A percentile compares a stretch with the other conserved stretches of the same genome.
These are phyloP conservation scores for Diaporthe citrichinensis DNA, from an alignment of 2,329 filamentous ascomycete genomes.

Conservation along the genomic window DNA sequence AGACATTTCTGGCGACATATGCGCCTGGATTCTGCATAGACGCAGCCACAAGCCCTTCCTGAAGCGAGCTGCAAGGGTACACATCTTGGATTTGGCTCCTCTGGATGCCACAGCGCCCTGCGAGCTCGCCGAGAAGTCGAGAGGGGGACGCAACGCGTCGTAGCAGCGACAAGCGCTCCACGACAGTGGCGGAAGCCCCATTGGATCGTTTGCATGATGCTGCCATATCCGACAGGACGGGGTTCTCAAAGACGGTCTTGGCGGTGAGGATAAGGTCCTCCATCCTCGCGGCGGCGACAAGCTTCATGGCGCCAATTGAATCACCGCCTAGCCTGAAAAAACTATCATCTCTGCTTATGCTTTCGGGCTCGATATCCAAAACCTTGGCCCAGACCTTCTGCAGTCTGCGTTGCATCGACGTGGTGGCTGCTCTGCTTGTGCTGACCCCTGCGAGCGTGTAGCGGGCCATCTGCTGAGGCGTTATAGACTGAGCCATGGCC, in stretches of 20 bases:
- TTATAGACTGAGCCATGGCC: conserved; percentile 3
- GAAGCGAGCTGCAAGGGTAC: conserved; percentile 7
- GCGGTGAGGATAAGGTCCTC: not conserved
- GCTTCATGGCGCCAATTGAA: conserved; percentile 47
- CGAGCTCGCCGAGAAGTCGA: not conserved
- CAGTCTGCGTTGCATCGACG: not conserved
- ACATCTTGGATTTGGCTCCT: conserved; percentile 5
- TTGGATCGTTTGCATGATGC: not conserved
- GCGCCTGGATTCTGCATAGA: conserved; percentile 3
- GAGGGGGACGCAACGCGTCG: not conserved
- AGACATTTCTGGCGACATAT: conserved; percentile 1
- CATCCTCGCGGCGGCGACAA: conserved; percentile 42
- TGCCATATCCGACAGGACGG: conserved; percentile 8
- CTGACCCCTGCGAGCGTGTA: conserved; percentile 12
- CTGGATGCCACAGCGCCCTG: not conserved
- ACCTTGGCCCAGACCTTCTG: conserved; percentile 14
- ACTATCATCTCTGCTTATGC: conserved; percentile 42
- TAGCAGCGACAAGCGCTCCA: not conserved
- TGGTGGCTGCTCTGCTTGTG: not conserved
- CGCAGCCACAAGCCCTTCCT: conserved; percentile 9
- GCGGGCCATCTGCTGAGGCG: not conserved
- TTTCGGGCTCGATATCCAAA: not conserved
- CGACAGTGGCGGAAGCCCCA: not conserved
- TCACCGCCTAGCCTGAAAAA: conserved; percentile 51
- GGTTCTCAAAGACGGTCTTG: not conserved